phyloP scores from a whole-genome alignment of 257 asterid species.

The Solanum rostratum region DNA sequence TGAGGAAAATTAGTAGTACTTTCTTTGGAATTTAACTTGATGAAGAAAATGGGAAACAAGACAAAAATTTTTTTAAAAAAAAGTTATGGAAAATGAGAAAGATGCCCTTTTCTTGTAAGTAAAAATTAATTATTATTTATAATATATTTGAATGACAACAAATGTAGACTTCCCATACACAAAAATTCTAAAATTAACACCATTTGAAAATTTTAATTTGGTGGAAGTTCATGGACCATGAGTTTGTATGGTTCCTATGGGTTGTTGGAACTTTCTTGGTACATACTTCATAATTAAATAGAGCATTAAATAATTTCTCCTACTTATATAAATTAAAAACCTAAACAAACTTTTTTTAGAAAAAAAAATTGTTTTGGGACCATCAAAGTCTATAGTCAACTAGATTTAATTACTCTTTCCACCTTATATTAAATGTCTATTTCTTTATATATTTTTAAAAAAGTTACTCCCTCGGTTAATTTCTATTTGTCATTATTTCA shows the following conservation, averaged over 20 bases:
- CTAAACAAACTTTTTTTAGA: background rate
- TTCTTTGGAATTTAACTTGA: background rate
- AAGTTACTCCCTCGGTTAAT: too few relatives aligned
- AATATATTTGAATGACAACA: background rate
- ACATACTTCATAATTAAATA: background rate
- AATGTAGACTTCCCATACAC: background rate
- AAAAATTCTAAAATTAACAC: background rate
- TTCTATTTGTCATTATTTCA: too few relatives aligned
- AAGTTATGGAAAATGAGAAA: background rate
- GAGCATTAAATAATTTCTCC: background rate
- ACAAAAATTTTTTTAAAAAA: background rate
- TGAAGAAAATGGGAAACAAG: background rate
- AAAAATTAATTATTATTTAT: background rate
- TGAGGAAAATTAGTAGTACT: background rate
- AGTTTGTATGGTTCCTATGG: background rate
- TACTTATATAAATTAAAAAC: background rate
- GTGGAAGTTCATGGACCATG: background rate
- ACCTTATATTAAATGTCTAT: background rate
- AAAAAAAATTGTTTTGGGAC: background rate
- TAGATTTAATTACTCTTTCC: too few relatives aligned
- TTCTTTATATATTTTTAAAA: too few relatives aligned
- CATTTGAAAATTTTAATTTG: background rate
- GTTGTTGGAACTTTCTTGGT: background rate
- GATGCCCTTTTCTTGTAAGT: background rate
- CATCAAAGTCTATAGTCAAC: background rate